Conservation (phyloP, 306 rosid species). For the Oemleria cerasiformis region DNA sequence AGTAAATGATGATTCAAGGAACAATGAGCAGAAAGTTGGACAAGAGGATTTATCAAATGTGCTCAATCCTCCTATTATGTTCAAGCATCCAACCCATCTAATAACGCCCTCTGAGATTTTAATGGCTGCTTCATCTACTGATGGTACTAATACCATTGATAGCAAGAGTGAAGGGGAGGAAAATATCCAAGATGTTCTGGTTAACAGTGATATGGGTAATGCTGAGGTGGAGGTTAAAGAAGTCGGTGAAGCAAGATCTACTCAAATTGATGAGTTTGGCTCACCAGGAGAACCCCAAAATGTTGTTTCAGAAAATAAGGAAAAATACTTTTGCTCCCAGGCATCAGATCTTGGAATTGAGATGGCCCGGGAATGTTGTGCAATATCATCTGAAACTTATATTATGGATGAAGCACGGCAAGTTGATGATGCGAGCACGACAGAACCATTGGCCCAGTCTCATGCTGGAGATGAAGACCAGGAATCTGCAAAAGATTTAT, state of each 20-base stretch:
- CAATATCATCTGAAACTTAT: slow-evolving; percentile 58
- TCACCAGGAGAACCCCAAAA: slow-evolving; percentile 53
- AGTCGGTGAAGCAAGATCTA: slow-evolving; percentile 71
- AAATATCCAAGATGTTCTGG: slow-evolving; percentile 66
- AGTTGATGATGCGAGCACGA: slow-evolving; percentile 36
- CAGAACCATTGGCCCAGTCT: slow-evolving; percentile 42
- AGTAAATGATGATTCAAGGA: slow-evolving; percentile 53
- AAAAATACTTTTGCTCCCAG: slow-evolving; percentile 82
- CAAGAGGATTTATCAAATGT: slow-evolving; percentile 69
- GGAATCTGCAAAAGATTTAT: slow-evolving; percentile 51
- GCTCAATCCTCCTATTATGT: slow-evolving; percentile 52
- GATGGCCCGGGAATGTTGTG: slow-evolving; percentile 80
- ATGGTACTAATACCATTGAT: slow-evolving; percentile 48
- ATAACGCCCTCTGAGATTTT: slow-evolving; percentile 83
- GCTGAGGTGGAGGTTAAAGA: slow-evolving; percentile 81
- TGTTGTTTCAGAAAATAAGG: slow-evolving; percentile 51
- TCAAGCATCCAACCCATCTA: slow-evolving; percentile 91
- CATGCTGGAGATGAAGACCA: slow-evolving; percentile 57
- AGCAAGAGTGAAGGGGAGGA: slow-evolving; percentile 63
- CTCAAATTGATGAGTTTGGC: slow-evolving; percentile 55
- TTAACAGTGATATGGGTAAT: slow-evolving; percentile 52
- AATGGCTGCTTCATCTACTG: slow-evolving; percentile 74
- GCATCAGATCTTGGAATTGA: slow-evolving; percentile 96
- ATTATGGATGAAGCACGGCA: slow-evolving; percentile 47
- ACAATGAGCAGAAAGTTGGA: slow-evolving; percentile 51